phyloP scores from a whole-genome alignment of 148 eudicot species.

The Nyssa sinensis region DNA sequence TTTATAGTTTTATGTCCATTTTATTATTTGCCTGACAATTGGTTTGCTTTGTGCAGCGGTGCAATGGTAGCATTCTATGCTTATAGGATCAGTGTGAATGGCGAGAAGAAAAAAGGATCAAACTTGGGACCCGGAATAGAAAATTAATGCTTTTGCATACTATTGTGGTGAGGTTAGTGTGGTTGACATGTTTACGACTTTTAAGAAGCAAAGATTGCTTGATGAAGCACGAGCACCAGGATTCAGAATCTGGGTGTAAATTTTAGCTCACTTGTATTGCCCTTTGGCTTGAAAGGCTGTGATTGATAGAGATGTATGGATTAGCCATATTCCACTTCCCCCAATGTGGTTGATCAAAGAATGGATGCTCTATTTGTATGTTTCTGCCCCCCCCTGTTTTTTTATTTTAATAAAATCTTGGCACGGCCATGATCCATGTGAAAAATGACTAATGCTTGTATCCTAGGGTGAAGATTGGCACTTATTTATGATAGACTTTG shows the following conservation, averaged over 20 bases:
- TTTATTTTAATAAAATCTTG: too few relatives aligned
- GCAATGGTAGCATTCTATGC: conserved; percentile 67
- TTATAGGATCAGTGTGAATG: conserved; percentile 51
- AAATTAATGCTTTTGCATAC: conserved; percentile 1
- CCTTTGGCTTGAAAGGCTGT: background rate
- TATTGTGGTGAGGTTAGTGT: background rate
- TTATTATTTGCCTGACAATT: conserved; percentile 7
- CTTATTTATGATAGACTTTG: too few relatives aligned
- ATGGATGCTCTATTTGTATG: too few relatives aligned
- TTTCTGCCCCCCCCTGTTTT: too few relatives aligned
- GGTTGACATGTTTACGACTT: background rate
- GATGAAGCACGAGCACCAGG: background rate
- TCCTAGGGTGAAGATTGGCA: too few relatives aligned
- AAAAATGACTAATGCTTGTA: too few relatives aligned
- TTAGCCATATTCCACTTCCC: conserved; percentile 1
- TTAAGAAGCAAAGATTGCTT: background rate
- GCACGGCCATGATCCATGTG: too few relatives aligned
- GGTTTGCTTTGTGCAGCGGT: conserved; percentile 18
- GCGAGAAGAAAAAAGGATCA: conserved; percentile 31
- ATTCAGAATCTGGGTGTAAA: background rate
- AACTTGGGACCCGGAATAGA: conserved; percentile 13
- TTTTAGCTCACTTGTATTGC: background rate
- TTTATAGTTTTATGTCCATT: background rate
- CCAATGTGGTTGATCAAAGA: background rate
- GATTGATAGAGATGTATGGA: conserved; percentile 4